These are phyloP conservation scores for Aureobasidium sp. DNA, from an alignment of 2,329 filamentous ascomycete species.

Conservation along the genomic window DNA sequence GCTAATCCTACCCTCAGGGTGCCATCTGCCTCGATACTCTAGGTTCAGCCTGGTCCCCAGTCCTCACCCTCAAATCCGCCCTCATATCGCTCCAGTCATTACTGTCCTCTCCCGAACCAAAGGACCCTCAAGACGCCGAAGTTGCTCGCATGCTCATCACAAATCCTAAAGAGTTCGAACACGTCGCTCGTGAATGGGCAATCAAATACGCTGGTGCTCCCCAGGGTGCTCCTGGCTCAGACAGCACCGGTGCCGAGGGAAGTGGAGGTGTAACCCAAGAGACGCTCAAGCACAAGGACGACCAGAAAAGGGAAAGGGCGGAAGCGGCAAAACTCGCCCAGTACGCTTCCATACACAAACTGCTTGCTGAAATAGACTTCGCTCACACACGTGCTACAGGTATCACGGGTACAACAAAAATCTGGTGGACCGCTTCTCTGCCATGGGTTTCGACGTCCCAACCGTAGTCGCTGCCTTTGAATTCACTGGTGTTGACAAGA, in stretches of 20 bases:
- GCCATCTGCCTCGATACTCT: constrained; percentile 96
- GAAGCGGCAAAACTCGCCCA: constrained; percentile 50
- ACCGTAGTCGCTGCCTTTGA: constrained; percentile 80
- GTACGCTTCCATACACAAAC: constrained; percentile 37
- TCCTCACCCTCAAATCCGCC: constrained; percentile 92
- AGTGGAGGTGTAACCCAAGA: constrained; percentile 46
- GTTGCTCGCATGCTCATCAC: constrained; percentile 85
- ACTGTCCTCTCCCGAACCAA: constrained; percentile 87
- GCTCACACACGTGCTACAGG: constrained; percentile 36
- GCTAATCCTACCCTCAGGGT: constrained; percentile 52
- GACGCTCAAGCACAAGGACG: constrained; percentile 48
- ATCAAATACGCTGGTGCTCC: constrained; percentile 75
- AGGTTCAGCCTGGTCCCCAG: constrained; percentile 84
- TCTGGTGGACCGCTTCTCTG: constrained; percentile 74
- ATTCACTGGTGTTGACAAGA: constrained; percentile 72
- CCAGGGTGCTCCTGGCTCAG: constrained; percentile 46
- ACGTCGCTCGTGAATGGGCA: constrained; percentile 85
- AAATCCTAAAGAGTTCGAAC: constrained; percentile 69
- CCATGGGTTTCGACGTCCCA: constrained; percentile 87
- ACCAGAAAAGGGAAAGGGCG: constrained; percentile 49
- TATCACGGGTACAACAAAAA: constrained; percentile 84
- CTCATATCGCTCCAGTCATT: constrained; percentile 89
- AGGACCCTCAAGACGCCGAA: constrained; percentile 93
- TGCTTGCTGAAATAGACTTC: background rate
- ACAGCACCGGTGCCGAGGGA: constrained; percentile 24